phyloP scores from a whole-genome alignment of 2,329 filamentous ascomycete genomes.

The Sporothrix pallida region DNA sequence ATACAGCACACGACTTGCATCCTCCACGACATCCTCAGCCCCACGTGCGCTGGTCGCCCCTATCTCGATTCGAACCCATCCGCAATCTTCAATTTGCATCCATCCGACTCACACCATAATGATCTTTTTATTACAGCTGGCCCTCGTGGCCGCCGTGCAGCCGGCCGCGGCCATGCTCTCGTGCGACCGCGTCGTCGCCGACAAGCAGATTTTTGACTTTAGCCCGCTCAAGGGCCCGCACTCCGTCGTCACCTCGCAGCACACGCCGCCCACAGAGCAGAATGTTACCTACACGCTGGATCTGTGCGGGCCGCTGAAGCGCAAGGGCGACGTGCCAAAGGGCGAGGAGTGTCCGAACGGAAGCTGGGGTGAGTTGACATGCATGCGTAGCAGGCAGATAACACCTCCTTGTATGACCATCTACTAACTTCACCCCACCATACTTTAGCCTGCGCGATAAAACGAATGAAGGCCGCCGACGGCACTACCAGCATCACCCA shows the following conservation, averaged over 20 bases:
- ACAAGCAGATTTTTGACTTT: conserved; percentile 68
- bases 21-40: neutral
- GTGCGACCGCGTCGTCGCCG: conserved; percentile 66
- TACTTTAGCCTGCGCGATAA: conserved; percentile 73
- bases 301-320: conserved; percentile 71
- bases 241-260: conserved; percentile 66
- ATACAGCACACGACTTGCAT: no score
- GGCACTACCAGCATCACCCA: conserved; percentile 56
- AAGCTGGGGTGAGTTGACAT: conserved; percentile 63
- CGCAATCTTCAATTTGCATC: neutral
- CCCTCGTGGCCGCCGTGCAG: conserved; percentile 33
- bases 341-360: conserved; percentile 70
- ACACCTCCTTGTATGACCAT: no score
- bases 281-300: conserved; percentile 86
- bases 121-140: conserved; percentile 30
- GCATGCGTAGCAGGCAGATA: no score
- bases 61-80: neutral
- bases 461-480: conserved; percentile 59
- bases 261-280: conserved; percentile 58
- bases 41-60: conserved; percentile 8
- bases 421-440: no score
- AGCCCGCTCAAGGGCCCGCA: conserved; percentile 68
- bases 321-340: conserved; percentile 60
- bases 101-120: neutral
- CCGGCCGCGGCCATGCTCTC: conserved; percentile 56